phyloP scores from a whole-genome alignment of 805 yeast genomes.

The Tetrapisispora nanseiensis region DNA sequence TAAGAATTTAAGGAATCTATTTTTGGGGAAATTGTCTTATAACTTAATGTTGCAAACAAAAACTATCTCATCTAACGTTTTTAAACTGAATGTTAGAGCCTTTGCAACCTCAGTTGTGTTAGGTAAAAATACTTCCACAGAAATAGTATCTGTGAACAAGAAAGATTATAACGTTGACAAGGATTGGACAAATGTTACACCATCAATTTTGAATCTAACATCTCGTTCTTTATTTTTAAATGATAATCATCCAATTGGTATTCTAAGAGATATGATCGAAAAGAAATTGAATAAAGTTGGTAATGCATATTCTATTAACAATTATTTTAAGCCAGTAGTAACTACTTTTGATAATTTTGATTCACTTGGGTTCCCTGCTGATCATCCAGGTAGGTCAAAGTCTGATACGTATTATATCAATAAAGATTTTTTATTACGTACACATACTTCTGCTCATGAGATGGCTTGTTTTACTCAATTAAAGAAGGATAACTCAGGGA shows the following conservation, averaged over 20 bases:
- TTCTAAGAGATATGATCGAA: slow-evolving; percentile 66
- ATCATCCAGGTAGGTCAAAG: slow-evolving; percentile 88
- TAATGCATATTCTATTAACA: slow-evolving; percentile 43
- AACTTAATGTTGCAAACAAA: background rate
- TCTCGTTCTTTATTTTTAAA: slow-evolving; percentile 66
- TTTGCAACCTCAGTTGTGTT: background rate
- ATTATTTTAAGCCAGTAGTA: slow-evolving; percentile 75
- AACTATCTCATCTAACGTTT: background rate
- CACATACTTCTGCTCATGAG: slow-evolving; percentile 97
- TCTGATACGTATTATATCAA: slow-evolving; percentile 91
- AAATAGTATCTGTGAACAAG: slow-evolving; percentile 33
- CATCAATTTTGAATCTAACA: slow-evolving; percentile 55
- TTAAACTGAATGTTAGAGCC: background rate
- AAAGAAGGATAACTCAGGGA: slow-evolving; percentile 31
- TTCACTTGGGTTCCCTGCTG: slow-evolving; percentile 78
- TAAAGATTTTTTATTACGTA: slow-evolving; percentile 59
- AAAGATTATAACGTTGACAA: slow-evolving; percentile 46
- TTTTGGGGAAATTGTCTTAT: too few relatives aligned
- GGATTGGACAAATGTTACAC: slow-evolving; percentile 79
- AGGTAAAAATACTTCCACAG: background rate
- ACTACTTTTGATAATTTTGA: slow-evolving; percentile 81
- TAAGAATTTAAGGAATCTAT: too few relatives aligned
- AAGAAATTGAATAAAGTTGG: slow-evolving; percentile 54
- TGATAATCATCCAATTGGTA: slow-evolving; percentile 82
- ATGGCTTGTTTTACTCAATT: slow-evolving; percentile 63